Base-by-base conservation (phyloP, 2,329 filamentous ascomycete genomes). In the Verticillium isaacii region DNA sequence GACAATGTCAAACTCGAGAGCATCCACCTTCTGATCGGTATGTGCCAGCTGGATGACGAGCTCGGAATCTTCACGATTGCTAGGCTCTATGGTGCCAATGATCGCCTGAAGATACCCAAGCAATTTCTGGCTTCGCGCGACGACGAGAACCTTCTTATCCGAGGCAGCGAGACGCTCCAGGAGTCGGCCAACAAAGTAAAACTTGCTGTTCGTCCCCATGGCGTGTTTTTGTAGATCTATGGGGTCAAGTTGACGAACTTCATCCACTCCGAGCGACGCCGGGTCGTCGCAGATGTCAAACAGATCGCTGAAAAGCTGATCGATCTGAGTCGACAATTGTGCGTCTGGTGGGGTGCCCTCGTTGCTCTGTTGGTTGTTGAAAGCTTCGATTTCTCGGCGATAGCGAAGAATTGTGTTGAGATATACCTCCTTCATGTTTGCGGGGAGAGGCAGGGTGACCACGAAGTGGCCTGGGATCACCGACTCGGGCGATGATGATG, bases 211-310 rank as follows among this genome's bases (percentile, higher is more conserved):
- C 11, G 83, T 81, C 59, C 81, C 81, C 61, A 81, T 78, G 1
- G 81, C 79, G 65, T 85, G 83, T 67, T 81, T 86, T 66, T 80
- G 80, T 60, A 78, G 74, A 25, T 80, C 76, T 4, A 71, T 68
- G 8, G 77, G 67, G 2, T 77, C 70, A 61, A 84, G 63, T 3
- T 67, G 65, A 29, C 74, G 73, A 14, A 78, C 68, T 2, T 72
- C 68, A 8, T 82, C 74, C n/a, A 79, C 79, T 29, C 82, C 73
- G 45, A 81, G 72, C 39, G 84, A 80, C 5, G 81, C 80, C 4
- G 84, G 85, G 45, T 85, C 80, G 67, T 88, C 85, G 68, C 85
- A 86, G 23, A 87, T 72, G 60, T 83, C 80, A 52, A 80, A 74
- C 11, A 89, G 74, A 39, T 74, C 73, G 23, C 76, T 72, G 52